phyloP scores from a whole-genome alignment of 306 rosid genomes.

The Lupinus albus region DNA sequence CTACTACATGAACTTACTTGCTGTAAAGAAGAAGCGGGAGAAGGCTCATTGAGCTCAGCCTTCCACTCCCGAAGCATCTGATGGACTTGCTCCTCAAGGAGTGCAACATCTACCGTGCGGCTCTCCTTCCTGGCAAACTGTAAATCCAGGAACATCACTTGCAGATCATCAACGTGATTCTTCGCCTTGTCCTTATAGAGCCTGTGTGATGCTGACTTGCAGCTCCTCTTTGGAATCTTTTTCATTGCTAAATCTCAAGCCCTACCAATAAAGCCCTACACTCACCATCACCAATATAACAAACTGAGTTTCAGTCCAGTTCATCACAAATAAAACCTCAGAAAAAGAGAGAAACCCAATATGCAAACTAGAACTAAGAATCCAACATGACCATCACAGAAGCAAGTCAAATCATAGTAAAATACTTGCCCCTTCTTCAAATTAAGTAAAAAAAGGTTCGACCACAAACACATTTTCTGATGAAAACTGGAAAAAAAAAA shows the following conservation, averaged over 20 bases:
- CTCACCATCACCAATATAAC: slow-evolving; percentile 41
- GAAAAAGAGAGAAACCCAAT: slow-evolving; percentile 4
- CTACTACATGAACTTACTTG: slow-evolving; percentile 54
- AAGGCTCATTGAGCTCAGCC: slow-evolving; percentile 81
- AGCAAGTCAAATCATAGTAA: slow-evolving; percentile 27
- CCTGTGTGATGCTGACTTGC: slow-evolving; percentile 81
- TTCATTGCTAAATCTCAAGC: slow-evolving; percentile 54
- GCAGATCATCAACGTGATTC: slow-evolving; percentile 76
- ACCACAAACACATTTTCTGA: not conserved
- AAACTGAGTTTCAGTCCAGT: not conserved
- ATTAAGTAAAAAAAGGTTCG: not conserved
- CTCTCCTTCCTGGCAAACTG: slow-evolving; percentile 89
- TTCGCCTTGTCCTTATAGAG: slow-evolving; percentile 84
- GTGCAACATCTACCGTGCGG: slow-evolving; percentile 64
- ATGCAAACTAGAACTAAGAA: slow-evolving; percentile 17
- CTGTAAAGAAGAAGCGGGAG: slow-evolving; percentile 83
- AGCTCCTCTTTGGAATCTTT: slow-evolving; percentile 73
- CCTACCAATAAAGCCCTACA: slow-evolving; percentile 42
- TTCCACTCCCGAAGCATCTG: slow-evolving; percentile 97
- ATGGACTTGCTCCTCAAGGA: slow-evolving; percentile 86
- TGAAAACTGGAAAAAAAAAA: no score
- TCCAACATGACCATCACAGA: slow-evolving; percentile 7
- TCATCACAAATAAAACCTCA: no score
- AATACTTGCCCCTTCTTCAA: slow-evolving; percentile 27
- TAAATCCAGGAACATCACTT: slow-evolving; percentile 72